Conservation (phyloP, 345 rosid genomes). For the Litchi chinensis region DNA sequence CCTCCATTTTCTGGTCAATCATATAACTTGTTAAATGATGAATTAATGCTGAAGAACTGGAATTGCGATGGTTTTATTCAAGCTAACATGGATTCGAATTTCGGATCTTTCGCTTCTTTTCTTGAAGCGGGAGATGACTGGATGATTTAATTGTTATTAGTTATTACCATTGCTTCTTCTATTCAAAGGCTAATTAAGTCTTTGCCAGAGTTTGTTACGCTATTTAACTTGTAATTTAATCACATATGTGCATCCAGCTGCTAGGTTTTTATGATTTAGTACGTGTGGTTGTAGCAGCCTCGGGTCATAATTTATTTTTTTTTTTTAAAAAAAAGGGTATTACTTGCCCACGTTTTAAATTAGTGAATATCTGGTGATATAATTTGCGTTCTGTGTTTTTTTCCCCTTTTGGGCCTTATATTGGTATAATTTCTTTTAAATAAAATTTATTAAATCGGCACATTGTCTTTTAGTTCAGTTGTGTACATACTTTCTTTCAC, state of each 20-base stretch:
- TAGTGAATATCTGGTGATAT: too few relatives aligned
- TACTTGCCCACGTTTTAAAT: too few relatives aligned
- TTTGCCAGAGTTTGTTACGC: not conserved
- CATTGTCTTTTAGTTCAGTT: too few relatives aligned
- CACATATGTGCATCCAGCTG: not conserved
- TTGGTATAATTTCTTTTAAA: too few relatives aligned
- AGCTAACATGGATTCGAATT: constrained; percentile 14
- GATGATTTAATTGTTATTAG: constrained; percentile 2
- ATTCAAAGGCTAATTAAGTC: too few relatives aligned
- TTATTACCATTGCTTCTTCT: not conserved
- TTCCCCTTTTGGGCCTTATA: too few relatives aligned
- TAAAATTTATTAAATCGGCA: too few relatives aligned
- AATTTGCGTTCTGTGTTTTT: too few relatives aligned
- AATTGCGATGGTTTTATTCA: not conserved
- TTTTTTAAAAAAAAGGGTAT: too few relatives aligned
- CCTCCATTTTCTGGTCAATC: not conserved
- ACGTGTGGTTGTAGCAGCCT: too few relatives aligned
- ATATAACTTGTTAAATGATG: not conserved
- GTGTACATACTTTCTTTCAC: too few relatives aligned
- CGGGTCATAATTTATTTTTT: too few relatives aligned
- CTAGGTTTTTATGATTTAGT: not conserved
- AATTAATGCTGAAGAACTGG: constrained; percentile 8
- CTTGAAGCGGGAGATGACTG: constrained; percentile 23
- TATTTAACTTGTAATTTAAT: not conserved
- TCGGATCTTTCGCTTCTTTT: constrained; percentile 23